phyloP scores from a whole-genome alignment of 768 basidiomycete genomes.

The Auricularia heimuer region DNA sequence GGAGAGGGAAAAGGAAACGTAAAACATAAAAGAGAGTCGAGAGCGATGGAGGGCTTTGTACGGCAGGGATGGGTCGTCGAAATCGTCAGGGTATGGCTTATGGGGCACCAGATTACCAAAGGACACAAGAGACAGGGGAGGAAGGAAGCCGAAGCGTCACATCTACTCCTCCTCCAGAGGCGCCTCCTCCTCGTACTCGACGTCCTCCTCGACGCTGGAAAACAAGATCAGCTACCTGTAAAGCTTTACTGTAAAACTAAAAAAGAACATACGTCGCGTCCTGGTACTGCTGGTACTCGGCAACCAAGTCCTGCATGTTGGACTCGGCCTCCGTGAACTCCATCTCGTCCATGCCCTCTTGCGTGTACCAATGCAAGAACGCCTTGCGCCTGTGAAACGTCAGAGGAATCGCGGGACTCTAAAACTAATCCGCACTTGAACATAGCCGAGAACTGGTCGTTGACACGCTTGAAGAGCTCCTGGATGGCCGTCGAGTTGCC shows the following conservation, averaged over 20 bases:
- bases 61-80: constrained; percentile 1
- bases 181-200: constrained; percentile 78
- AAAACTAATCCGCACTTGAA: constrained; percentile 45
- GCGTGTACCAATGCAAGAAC: constrained; percentile 98
- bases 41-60: constrained; percentile 3
- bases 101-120: not conserved
- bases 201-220: constrained; percentile 72
- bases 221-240: constrained; percentile 1
- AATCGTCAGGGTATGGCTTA: constrained; percentile 2
- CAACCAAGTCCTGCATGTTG: constrained; percentile 98
- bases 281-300: constrained; percentile 96
- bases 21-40: constrained; percentile 2
- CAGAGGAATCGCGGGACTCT: not conserved
- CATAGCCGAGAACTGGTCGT: constrained; percentile 98
- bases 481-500: constrained; percentile 97
- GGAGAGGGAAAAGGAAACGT: constrained; percentile 7
- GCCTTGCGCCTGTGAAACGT: constrained; percentile 55
- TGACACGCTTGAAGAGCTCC: constrained; percentile 97
- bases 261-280: constrained; percentile 71
- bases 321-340: constrained; percentile 99
- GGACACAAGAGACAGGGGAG: not conserved
- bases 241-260: not conserved
- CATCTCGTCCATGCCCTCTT: constrained; percentile 99
- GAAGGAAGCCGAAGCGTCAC: not conserved
- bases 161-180: constrained; percentile 47